Base-by-base conservation (phyloP, 768 basidiomycete species). In the Lentinula boryana region DNA sequence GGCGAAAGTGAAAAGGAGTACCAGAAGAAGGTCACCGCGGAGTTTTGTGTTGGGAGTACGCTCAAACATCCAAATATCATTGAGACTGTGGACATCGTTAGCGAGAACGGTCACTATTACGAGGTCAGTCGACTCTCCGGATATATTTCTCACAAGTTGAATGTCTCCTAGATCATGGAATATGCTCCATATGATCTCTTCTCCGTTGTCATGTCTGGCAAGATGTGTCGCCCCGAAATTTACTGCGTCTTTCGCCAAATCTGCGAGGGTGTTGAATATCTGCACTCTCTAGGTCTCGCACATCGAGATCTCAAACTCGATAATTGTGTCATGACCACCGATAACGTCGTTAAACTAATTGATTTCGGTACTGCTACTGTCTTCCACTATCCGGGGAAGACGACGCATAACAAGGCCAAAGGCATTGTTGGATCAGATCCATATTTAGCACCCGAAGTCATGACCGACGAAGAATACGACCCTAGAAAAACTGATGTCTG, bases 331-430 rank as follows among this genome's bases (percentile, higher is more conserved):
- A 97, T 99, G 93, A 96, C 91, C n/a, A 78, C 79, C 3, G 82
- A 89, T 69, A 94, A 98, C 70, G 84, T 97, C 66, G 93, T 99
- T 78, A 99, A 99, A 73, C 84, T 99, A 65, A 99, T 99, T 76
- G 97, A 99, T 75, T 99, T 99, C 76, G 97, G 97, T 56, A 99
- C 97, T 5, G 97, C 97, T n/a, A 95, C 95, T 64, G 95, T 99
- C 62, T 99, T 99, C 77, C 94, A 97, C 67, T 99, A 98, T 70
- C 97, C 97, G 0, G 96, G 95, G 61, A 95, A 94, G 74, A 84
- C 84, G 23, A 84, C 80, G 65, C 86, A 77, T 52, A 64, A 71
- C 2, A 78, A 89, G 64, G 93, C 95, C 7, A 86, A 88, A 6
- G 97, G 97, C 18, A 82, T 98, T 58, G 97, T 98, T 59, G 97